Evolutionary conservation across 1,284 basidiomycete genomes (phyloP).

Genomic region (Ganoderma meredithae): DNA sequence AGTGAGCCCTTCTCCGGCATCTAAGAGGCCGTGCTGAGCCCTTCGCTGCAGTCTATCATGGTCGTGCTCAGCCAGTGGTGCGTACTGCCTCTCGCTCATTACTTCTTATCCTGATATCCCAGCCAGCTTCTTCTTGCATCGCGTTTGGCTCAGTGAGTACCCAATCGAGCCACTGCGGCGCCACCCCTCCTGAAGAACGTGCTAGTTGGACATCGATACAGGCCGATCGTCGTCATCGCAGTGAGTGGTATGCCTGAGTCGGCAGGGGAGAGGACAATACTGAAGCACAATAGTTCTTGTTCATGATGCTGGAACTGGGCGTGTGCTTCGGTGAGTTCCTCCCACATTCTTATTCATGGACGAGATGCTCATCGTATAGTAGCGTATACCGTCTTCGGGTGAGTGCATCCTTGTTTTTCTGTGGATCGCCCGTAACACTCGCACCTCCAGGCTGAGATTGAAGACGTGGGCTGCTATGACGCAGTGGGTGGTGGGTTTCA

Average conservation of each 20-base stretch:
- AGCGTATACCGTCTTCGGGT: slow-evolving; percentile 1
- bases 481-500: background rate
- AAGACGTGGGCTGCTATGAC: slow-evolving; percentile 5
- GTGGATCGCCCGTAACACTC: background rate
- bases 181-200: background rate
- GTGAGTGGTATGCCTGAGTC: background rate
- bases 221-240: slow-evolving; percentile 5
- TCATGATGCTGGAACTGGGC: slow-evolving; percentile 6
- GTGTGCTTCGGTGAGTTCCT: slow-evolving; percentile 5
- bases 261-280: background rate
- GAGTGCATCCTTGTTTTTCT: background rate
- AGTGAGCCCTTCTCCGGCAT: background rate
- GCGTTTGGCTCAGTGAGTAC: slow-evolving; percentile 13
- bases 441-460: background rate
- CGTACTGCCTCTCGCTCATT: background rate
- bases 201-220: slow-evolving; percentile 6
- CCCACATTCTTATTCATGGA: background rate
- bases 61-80: slow-evolving; percentile 12
- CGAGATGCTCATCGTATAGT: background rate
- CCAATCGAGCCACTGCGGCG: too few species aligned
- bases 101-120: background rate
- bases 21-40: background rate
- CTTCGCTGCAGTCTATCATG: background rate
- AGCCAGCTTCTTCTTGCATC: slow-evolving; percentile 12
- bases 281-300: background rate